Base-by-base conservation (phyloP, 257 asterid genomes). In the Solanum rostratum region DNA sequence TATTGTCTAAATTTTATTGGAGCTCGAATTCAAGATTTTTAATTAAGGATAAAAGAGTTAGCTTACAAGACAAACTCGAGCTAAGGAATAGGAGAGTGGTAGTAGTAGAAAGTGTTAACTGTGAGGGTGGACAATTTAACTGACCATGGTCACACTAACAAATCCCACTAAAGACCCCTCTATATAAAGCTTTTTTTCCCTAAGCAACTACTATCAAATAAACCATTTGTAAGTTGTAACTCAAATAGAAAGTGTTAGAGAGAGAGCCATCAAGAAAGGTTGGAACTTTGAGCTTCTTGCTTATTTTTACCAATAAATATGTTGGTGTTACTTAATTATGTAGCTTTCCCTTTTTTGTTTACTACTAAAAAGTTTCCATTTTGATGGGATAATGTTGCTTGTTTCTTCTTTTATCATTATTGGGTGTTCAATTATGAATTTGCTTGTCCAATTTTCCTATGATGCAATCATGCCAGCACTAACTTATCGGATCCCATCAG, bases 101-200 rank as follows among this genome's bases (percentile, higher is more conserved):
- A 9, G 53, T 3, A 41, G 53, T 22, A 73, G 39, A 1, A 41
- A 74, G 59, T 19, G 45, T 12, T 73, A 15, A 66, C 86, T 78
- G 83, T 79, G 87, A 33, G 18, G 50, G 22, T 4, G 83, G 14
- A 3, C 41, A 37, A 8, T 62, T n/a, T 63, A 20, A 24, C 41
- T 37, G 87, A 90, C 85, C 90, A 66, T 62, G 85, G 91, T 92
- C 41, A 82, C 80, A 63, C 65, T 86, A 90, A 68, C 89, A 84
- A 55, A 85, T 13, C 86, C 84, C 84, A 43, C 43, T 71, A 10
- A 54, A 43, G 22, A 10, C 22, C 10, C 82, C 74, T 15, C 55
- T 88, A 91, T 91, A 90, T 87, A 89, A 83, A 39, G 62, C 70
- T 63, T 81, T 6, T 27, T 49, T 27, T 5, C 4, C 39, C 39